Conservation (phyloP, 805 yeast species). For the Kuraishia capsulata region DNA sequence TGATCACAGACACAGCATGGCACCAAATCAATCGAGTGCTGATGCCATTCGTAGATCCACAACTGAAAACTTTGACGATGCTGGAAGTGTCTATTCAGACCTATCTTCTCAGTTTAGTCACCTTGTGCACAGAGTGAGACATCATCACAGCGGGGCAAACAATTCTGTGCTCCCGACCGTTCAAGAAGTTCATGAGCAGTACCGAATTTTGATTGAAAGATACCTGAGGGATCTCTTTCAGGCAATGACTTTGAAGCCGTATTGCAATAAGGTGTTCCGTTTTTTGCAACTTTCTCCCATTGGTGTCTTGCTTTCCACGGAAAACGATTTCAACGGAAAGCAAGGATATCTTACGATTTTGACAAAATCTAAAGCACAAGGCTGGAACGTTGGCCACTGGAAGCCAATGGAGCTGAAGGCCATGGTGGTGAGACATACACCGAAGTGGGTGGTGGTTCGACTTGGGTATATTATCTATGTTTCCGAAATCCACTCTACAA, state of each 20-base stretch:
- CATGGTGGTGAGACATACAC: slow-evolving; percentile 85
- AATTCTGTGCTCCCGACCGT: not conserved
- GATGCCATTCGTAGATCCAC: not conserved
- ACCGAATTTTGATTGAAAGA: slow-evolving; percentile 42
- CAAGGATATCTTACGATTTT: slow-evolving; percentile 80
- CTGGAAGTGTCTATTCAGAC: not conserved
- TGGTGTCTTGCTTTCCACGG: slow-evolving; percentile 75
- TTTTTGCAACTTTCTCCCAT: slow-evolving; percentile 88
- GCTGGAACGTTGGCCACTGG: slow-evolving; percentile 93
- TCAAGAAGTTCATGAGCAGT: slow-evolving; percentile 16
- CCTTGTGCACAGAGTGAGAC: not conserved
- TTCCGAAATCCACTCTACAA: slow-evolving; percentile 76
- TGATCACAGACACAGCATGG: not conserved
- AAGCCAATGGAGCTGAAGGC: slow-evolving; percentile 69
- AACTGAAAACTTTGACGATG: not conserved
- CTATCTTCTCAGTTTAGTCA: slow-evolving; percentile 1
- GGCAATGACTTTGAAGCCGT: slow-evolving; percentile 61
- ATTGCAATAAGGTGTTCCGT: slow-evolving; percentile 72
- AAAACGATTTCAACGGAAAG: slow-evolving; percentile 74
- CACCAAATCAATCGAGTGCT: not conserved
- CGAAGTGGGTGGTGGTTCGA: slow-evolving; percentile 86
- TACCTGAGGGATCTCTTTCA: slow-evolving; percentile 59
- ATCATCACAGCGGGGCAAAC: not conserved
- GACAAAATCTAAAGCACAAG: slow-evolving; percentile 79
- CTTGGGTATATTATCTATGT: slow-evolving; percentile 81